Evolutionary conservation across 1,284 basidiomycete genomes (phyloP), one percentile per base, ranked within the genome.

Genomic region (Trametes hirsuta): DNA sequence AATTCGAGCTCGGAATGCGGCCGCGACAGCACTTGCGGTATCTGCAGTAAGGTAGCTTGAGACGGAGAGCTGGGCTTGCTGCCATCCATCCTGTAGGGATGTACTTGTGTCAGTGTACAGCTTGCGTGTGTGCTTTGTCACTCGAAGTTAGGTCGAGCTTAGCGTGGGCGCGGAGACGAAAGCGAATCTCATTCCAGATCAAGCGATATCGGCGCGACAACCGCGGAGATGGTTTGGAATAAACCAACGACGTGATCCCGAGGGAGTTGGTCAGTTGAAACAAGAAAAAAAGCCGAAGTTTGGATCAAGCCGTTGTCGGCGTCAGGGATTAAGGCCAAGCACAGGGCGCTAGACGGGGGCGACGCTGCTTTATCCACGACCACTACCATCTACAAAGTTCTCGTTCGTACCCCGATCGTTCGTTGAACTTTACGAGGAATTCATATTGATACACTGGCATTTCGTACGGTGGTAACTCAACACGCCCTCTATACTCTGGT

Each of bases 1-100:
- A 91, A 91, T 55, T 85, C 84, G 36, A 58, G 60, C 1, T 62
- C 63, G 14, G 62, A 64, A 41, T 58, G 58, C 14, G 62, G 66
- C 14, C 61, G 61, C 18, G 68, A 66, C 9, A 65, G 55, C 9
- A 48, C 40, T 25, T 59, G 58, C 6, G 62, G 55, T 21, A 57
- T 52, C 34, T 62, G 55, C 21, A 65, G 49, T 2, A 62, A 36
- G 4, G 37, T 55, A 4, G 60, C 42, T 34, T 59, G 58, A 25
- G 58, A 53, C 22, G 59, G 52, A 6, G 64, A 62, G 50, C 55
- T 56, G 6, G 50, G 30, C 12, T 40, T n/a, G 10, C 30, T 36
- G 12, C 56, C 60, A 6, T 22, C 22, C 64, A 65, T 65, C 5
- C 30, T 30, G 30, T 8, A 30, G 5, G 8, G 8, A 30, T 30